Evolutionary conservation across 2,329 filamentous ascomycete genomes (phyloP).

Genomic region (Alternaria sp.): DNA sequence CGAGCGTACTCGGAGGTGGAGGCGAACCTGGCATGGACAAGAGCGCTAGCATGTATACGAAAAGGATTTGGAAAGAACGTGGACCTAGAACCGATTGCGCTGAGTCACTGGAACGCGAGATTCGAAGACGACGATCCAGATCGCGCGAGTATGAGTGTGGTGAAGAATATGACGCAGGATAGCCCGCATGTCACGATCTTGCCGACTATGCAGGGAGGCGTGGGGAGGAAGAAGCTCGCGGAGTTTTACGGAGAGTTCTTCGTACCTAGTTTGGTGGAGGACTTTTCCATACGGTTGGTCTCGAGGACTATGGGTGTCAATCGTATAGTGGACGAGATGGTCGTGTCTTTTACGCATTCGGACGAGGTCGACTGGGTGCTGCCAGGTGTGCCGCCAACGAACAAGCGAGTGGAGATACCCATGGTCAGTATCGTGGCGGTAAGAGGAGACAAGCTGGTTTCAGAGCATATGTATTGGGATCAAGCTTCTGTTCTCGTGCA

Average conservation of each 20-base stretch:
- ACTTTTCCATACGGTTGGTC: constrained; percentile 60
- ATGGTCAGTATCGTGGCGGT: constrained; percentile 63
- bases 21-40: constrained; percentile 52
- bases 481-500: constrained; percentile 65
- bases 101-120: constrained; percentile 44
- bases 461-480: constrained; percentile 67
- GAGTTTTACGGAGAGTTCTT: constrained; percentile 65
- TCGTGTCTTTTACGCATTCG: constrained; percentile 63
- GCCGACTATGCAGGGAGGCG: constrained; percentile 54
- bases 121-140: constrained; percentile 43
- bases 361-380: constrained; percentile 65
- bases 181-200: constrained; percentile 47
- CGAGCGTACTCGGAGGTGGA: constrained; percentile 51
- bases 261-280: constrained; percentile 60
- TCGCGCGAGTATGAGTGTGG: constrained; percentile 36
- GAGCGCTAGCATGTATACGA: constrained; percentile 48
- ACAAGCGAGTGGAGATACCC: constrained; percentile 62
- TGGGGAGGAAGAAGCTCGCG: constrained; percentile 51
- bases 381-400: constrained; percentile 62
- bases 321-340: constrained; percentile 65
- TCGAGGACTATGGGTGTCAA: constrained; percentile 64
- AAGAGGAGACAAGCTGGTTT: constrained; percentile 59
- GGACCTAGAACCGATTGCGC: constrained; percentile 43
- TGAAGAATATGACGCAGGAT: constrained; percentile 42
- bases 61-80: constrained; percentile 47